Conservation (phyloP, 192 early-diverging fungal species). For the Martensiomyces pterosporus region DNA sequence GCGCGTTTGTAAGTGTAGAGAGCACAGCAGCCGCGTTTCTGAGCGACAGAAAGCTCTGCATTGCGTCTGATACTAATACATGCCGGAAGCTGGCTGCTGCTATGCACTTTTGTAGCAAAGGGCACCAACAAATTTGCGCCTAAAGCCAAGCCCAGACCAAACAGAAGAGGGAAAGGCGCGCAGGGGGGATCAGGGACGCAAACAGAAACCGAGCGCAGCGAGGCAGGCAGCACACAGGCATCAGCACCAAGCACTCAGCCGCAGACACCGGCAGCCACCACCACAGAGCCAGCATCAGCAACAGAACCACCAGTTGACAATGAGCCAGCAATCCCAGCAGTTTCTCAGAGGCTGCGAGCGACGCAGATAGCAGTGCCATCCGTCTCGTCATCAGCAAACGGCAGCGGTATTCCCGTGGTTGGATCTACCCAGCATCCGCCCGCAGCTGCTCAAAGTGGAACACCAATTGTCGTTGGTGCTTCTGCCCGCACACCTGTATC, state of each 20-base stretch:
- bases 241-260: background rate
- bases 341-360: no score
- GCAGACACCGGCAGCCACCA: background rate
- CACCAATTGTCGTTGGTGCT: conserved; percentile 14
- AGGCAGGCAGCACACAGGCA: background rate
- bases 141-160: conserved; percentile 30
- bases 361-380: no score
- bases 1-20: conserved; percentile 30
- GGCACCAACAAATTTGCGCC: conserved; percentile 37
- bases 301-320: no score
- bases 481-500: background rate
- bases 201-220: background rate
- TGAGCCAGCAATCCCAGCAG: no score
- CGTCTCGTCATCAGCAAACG: no score
- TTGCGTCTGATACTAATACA: background rate
- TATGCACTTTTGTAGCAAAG: conserved; percentile 18
- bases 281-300: no score
- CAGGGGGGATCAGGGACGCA: conserved; percentile 1
- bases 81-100: background rate
- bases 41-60: background rate
- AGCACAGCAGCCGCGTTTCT: background rate
- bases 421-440: conserved; percentile 4
- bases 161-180: background rate
- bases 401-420: conserved; percentile 8
- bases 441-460: background rate